Percentiles rank a stretch among this genome's conserved stretches.
phyloP scores from a whole-genome alignment of 805 yeast genomes.

The Lipomyces japonicus region DNA sequence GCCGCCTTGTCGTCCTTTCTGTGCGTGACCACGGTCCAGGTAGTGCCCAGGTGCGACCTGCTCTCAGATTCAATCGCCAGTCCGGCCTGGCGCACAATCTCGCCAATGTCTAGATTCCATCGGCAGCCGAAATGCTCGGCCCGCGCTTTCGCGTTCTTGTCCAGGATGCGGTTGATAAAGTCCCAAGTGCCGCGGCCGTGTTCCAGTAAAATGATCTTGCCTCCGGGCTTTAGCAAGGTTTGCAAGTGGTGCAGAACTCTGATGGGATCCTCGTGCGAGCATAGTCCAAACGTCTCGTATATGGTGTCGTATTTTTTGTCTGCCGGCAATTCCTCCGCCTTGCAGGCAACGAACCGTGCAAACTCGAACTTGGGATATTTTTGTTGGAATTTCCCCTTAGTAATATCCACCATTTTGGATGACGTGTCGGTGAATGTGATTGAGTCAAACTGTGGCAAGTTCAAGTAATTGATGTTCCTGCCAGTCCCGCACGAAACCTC shows the following conservation, averaged over 20 bases:
- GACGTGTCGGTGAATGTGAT: conserved; percentile 86
- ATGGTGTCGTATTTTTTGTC: conserved; percentile 75
- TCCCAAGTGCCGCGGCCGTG: conserved; percentile 87
- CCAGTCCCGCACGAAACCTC: conserved; percentile 98
- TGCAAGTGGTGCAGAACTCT: conserved; percentile 72
- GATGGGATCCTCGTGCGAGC: conserved; percentile 94
- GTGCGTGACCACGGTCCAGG: conserved; percentile 42
- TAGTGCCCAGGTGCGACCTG: conserved; percentile 85
- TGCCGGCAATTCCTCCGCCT: conserved; percentile 56
- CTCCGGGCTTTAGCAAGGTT: conserved; percentile 75
- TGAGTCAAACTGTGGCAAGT: conserved; percentile 52
- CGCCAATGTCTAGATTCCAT: conserved; percentile 94
- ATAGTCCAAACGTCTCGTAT: conserved; percentile 88
- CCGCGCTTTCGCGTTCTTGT: conserved; percentile 76
- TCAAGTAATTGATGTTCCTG: conserved; percentile 67
- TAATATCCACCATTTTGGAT: conserved; percentile 73
- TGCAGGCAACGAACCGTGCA: conserved; percentile 90
- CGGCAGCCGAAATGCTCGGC: conserved; percentile 94
- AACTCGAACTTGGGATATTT: conserved; percentile 61
- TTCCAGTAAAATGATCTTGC: conserved; percentile 80
- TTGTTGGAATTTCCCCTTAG: conserved; percentile 67
- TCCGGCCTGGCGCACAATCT: conserved; percentile 76
- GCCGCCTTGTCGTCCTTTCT: conserved; percentile 24
- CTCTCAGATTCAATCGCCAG: conserved; percentile 75
- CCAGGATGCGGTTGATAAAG: conserved; percentile 73